A percentile compares a stretch with the other conserved stretches of the same genome.
phyloP scores from a whole-genome alignment of 441 rosid species.

The Capsella rubella region DNA sequence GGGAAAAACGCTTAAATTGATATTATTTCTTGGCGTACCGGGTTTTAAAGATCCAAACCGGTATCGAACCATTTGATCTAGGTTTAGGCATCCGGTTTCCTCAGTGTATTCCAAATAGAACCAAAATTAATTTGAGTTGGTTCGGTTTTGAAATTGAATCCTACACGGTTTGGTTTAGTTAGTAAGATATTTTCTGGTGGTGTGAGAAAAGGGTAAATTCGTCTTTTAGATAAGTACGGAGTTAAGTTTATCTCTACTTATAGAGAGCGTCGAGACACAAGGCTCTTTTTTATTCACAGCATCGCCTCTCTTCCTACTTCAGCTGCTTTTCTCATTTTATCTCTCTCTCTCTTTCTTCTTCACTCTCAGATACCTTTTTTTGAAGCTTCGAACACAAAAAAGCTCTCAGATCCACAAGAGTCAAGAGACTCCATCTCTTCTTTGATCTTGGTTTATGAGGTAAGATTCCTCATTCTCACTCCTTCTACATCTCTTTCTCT shows the following conservation, averaged over 20 bases:
- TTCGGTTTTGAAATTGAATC: background rate
- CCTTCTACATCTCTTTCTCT: background rate
- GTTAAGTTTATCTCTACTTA: slow-evolving; percentile 6
- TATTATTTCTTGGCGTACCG: background rate
- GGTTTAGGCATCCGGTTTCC: background rate
- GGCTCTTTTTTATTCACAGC: background rate
- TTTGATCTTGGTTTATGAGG: slow-evolving; percentile 47
- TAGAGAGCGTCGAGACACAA: slow-evolving; percentile 5
- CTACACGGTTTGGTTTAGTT: background rate
- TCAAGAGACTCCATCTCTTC: slow-evolving; percentile 31
- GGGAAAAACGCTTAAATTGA: background rate
- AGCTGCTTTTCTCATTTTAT: slow-evolving; percentile 2
- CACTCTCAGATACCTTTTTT: slow-evolving; percentile 10
- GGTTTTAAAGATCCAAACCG: background rate
- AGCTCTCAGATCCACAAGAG: background rate
- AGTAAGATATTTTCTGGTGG: background rate
- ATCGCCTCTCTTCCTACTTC: slow-evolving; percentile 4
- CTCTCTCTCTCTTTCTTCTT: slow-evolving; percentile 6
- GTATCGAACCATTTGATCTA: background rate
- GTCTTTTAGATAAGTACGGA: background rate
- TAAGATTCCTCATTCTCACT: background rate
- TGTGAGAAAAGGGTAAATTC: background rate
- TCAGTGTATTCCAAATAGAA: background rate
- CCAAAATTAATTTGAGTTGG: background rate
- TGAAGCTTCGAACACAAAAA: slow-evolving; percentile 13